Base-by-base conservation (phyloP, 768 basidiomycete genomes). In the Panaeolus cyanescens region DNA sequence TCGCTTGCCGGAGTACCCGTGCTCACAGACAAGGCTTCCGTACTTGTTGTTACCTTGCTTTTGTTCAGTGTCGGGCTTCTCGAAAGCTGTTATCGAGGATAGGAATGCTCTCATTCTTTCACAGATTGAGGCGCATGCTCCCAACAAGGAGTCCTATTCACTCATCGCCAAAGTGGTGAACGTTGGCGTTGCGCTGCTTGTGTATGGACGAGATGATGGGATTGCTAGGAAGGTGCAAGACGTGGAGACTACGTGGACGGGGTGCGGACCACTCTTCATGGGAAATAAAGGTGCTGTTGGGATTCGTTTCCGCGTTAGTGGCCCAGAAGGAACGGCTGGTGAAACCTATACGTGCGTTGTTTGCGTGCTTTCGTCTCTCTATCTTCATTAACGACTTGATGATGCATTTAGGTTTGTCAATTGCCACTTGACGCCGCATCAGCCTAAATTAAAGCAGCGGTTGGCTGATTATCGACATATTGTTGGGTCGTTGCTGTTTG, bases 211-310 rank as follows among this genome's bases (percentile, higher is more conserved):
- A 36, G 91, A 95, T 66, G 85, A 85, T 31, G 78, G 84, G 19
- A 64, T 91, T 55, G 87, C 83, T 50, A 81, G 87, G 60, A 78
- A 76, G 58, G 78, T 90, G 20, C 75, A 78, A 62, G 84, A 92
- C 66, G 85, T 92, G 33, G 80, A 93, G 68, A 89, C 90, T 53
- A 78, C 84, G 59, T 90, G 92, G 87, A 91, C 88, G 0, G 90
- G 92, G 6, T 82, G 79, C 62, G 90, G 89, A 5, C 88, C 85
- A 32, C 83, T 72, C 15, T 88, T 84, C 65, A 92, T 97, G 92
- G 93, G 92, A 5, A 97, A 99, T 77, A 99, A 99, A 75, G 95
- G 94, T 28, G 96, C 93, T 0, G 95, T 97, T 2, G 95, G 91
- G 13, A 81, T 95, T 39, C 83, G 96, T 37, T 89, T 99, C 73